Evolutionary conservation across 2,329 filamentous ascomycete genomes (phyloP), one percentile per base, ranked within the genome.

Genomic region (Ascocoryne sarcoides): DNA sequence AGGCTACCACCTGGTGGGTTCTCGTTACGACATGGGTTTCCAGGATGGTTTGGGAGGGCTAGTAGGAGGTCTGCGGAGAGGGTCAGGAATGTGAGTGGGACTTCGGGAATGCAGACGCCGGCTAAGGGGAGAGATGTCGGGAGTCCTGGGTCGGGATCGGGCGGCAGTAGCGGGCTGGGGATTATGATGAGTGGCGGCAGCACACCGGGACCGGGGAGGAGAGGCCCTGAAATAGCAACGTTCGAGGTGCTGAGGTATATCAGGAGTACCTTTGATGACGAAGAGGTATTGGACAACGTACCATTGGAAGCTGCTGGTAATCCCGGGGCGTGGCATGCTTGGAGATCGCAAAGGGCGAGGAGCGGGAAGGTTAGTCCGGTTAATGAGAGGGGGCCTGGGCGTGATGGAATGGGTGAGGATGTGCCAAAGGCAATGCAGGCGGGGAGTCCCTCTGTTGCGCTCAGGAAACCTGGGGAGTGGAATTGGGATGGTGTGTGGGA

Each of bases 401-500:
- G 5, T 10, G 12, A 9, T 26, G 18, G 14, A 18, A 18, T 14
- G 4, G 10, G 8, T 9, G 15, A 18, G 15, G 14, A 10, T 30
- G n/a, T 12, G 3, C 29, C 21, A 5, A 32, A 37, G 17, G n/a
- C 18, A 16, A 28, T 28, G 1, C 33, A 40, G 2, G 26, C 32
- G 23, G 26, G 31, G 20, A 35, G 17, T 29, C 23, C 7, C 2
- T 39, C 47, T 20, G 43, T 42, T 33, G 32, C 46, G 16, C 41
- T 46, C 4, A 53, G 79, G 45, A 69, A 73, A 36, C 87, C 87
- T 0, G 84, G 83, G 5, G 83, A 94, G 54, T 96, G 90, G 90
- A 94, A 94, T 58, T 96, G 90, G 90, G 87, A 95, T 55, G 89
- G 90, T 0, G 90, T 96, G 0, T 98, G 90, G 90, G 85, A 93